phyloP scores from a whole-genome alignment of 805 yeast species.

The Lipomyces yamadae region DNA sequence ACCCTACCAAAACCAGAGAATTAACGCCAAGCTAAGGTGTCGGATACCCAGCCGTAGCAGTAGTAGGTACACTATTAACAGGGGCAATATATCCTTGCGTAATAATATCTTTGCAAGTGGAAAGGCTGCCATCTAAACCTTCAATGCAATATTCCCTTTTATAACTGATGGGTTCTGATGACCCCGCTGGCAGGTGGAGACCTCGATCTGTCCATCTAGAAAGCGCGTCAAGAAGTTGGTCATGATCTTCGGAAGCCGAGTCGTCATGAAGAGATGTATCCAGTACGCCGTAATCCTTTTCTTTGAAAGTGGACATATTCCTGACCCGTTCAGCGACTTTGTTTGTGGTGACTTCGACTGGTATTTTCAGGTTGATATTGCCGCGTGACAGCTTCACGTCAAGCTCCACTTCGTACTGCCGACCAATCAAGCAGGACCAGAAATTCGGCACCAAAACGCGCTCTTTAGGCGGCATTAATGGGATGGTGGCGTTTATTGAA shows the following conservation, averaged over 20 bases:
- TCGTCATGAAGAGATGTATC: not conserved
- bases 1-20: not conserved
- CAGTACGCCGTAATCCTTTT: not conserved
- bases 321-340: constrained; percentile 21
- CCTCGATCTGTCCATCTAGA: not conserved
- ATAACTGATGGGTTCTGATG: not conserved
- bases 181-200: not conserved
- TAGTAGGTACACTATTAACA: not conserved
- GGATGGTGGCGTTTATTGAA: constrained; percentile 16
- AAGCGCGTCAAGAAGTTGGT: not conserved
- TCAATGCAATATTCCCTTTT: not conserved
- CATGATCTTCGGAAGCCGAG: not conserved
- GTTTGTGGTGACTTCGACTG: constrained; percentile 26
- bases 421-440: constrained; percentile 30
- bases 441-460: constrained; percentile 27
- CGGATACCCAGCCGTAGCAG: not conserved
- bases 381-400: constrained; percentile 22
- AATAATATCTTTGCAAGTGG: not conserved
- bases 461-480: constrained; percentile 17
- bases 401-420: constrained; percentile 31
- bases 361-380: constrained; percentile 14
- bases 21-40: too few species aligned
- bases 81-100: not conserved
- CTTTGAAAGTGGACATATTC: constrained; percentile 1
- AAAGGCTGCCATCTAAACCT: not conserved